Conservation (phyloP, 2,329 filamentous ascomycete genomes). For the Lecanicillium sp. region DNA sequence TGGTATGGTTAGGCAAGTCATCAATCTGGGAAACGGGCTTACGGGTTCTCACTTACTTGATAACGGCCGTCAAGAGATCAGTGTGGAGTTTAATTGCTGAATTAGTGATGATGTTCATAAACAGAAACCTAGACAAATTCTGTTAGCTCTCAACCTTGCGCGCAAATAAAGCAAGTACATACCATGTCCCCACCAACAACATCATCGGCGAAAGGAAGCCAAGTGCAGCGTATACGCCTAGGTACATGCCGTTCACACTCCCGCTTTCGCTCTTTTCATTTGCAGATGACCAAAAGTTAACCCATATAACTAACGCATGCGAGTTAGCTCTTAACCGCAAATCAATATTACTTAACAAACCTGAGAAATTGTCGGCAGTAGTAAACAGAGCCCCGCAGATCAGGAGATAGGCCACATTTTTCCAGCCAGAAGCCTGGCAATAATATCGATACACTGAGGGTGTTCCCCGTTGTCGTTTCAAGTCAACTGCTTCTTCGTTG, state of each 20-base stretch:
- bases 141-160: no score
- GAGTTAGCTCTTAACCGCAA: conserved; percentile 1
- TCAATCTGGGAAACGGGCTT: no score
- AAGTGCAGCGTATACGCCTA: conserved; percentile 9
- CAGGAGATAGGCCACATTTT: conserved; percentile 10
- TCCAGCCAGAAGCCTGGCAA: conserved; percentile 10
- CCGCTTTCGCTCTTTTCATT: conserved; percentile 12
- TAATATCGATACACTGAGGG: conserved; percentile 13
- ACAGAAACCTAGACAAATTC: no score
- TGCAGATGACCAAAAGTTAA: conserved; percentile 17
- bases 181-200: no score
- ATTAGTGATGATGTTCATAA: conserved; percentile 2
- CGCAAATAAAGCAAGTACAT: no score
- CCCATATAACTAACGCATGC: conserved; percentile 14
- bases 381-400: conserved; percentile 9
- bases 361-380: conserved; percentile 13
- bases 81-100: conserved; percentile 7
- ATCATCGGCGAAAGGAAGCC: background rate
- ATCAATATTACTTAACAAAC: conserved; percentile 9
- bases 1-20: no score
- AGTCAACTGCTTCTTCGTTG: conserved; percentile 8
- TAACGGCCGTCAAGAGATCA: background rate
- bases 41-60: no score
- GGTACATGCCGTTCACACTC: conserved; percentile 13
- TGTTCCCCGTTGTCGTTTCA: conserved; percentile 9